Percentiles rank a stretch among this genome's conserved stretches.
Evolutionary conservation across 2,329 filamentous ascomycete species (phyloP).

Genomic region (Fusarium setosum): DNA sequence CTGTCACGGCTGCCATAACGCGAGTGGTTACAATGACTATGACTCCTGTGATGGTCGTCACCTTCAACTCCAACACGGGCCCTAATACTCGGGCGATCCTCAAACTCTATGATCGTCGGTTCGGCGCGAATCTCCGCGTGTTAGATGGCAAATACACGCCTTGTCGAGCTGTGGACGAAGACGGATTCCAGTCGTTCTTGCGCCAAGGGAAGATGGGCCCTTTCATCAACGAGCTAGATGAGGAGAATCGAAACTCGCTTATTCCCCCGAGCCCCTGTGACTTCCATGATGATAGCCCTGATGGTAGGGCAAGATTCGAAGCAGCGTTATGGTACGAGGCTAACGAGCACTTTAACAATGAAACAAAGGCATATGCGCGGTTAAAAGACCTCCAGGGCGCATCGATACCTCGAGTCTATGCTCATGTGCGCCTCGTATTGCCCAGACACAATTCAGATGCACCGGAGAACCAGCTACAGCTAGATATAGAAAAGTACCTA

Average conservation of each 20-base stretch:
- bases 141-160: neutral
- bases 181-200: neutral
- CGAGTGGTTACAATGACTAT: no score
- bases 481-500: neutral
- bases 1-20: no score
- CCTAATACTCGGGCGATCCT: neutral
- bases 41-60: neutral
- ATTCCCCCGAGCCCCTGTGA: neutral
- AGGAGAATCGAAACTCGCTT: neutral
- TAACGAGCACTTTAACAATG: neutral
- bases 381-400: neutral
- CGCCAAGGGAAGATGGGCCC: neutral
- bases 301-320: conserved; percentile 2
- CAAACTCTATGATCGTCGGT: conserved; percentile 17
- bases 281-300: neutral
- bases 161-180: neutral
- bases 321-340: neutral
- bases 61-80: neutral
- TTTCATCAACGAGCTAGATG: neutral
- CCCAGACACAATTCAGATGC: neutral
- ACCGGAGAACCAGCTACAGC: neutral
- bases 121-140: neutral
- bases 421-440: conserved; percentile 4
- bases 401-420: neutral
- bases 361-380: neutral